Percentiles rank a stretch among this genome's conserved stretches.
Conservation (phyloP, 768 basidiomycete species). For the Trametes villosa region DNA sequence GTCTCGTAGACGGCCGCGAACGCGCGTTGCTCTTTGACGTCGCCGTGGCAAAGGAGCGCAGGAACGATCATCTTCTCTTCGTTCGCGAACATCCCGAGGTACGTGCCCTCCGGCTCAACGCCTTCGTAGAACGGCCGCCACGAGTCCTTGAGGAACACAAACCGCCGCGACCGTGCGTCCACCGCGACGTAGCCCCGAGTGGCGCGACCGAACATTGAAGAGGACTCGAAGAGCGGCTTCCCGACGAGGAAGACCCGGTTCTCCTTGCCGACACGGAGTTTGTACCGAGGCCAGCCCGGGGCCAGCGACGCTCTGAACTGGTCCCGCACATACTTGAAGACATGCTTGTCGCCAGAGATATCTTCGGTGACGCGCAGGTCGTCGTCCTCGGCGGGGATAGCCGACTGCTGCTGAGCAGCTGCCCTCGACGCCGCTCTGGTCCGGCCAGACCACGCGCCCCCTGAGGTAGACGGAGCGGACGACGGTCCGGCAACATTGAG, state of each 20-base stretch:
- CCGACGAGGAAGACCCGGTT: conserved; percentile 3
- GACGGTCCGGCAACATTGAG: too few relatives aligned
- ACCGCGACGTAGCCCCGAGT: conserved; percentile 13
- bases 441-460: too few relatives aligned
- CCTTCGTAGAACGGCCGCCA: conserved; percentile 5
- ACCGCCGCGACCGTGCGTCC: not conserved
- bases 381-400: not conserved
- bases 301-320: not conserved
- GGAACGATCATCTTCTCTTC: not conserved
- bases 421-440: too few relatives aligned
- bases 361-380: not conserved
- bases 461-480: too few relatives aligned
- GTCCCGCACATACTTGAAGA: conserved; percentile 7
- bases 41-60: conserved; percentile 14
- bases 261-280: not conserved
- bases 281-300: conserved; percentile 4
- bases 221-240: not conserved
- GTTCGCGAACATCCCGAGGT: not conserved
- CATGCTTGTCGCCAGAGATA: not conserved
- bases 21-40: not conserved
- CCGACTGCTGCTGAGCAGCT: not conserved
- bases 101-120: conserved; percentile 3
- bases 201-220: not conserved
- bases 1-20: not conserved
- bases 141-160: conserved; percentile 16